Evolutionary conservation across 192 early-diverging fungal genomes (phyloP).

Genomic region (Entomortierella lignicola): DNA sequence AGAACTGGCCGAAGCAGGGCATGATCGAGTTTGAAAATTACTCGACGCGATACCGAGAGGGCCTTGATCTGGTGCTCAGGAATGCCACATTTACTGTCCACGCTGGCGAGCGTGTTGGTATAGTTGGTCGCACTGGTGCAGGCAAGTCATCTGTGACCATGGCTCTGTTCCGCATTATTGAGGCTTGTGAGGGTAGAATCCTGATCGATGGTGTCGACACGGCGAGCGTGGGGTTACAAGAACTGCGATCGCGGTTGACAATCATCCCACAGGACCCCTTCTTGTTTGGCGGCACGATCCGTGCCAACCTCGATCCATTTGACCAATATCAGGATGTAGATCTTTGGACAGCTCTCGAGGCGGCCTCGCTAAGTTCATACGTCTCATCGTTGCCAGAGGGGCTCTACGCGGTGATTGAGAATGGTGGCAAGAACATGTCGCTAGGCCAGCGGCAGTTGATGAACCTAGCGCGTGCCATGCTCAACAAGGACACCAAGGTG

Average conservation of each 20-base stretch:
- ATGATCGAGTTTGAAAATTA: slow-evolving; percentile 75
- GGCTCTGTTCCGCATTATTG: slow-evolving; percentile 78
- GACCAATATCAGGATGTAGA: slow-evolving; percentile 57
- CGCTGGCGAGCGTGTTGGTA: slow-evolving; percentile 67
- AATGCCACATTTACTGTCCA: slow-evolving; percentile 55
- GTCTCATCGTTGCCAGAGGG: slow-evolving; percentile 70
- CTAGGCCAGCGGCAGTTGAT: slow-evolving; percentile 84
- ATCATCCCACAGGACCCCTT: slow-evolving; percentile 87
- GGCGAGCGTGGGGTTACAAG: slow-evolving; percentile 63
- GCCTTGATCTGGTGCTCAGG: slow-evolving; percentile 77
- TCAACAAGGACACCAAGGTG: slow-evolving; percentile 45
- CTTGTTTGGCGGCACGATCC: slow-evolving; percentile 71
- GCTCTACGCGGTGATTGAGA: slow-evolving; percentile 74
- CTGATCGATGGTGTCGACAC: slow-evolving; percentile 80
- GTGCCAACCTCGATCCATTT: slow-evolving; percentile 69
- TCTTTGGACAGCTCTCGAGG: slow-evolving; percentile 77
- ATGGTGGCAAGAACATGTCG: slow-evolving; percentile 87
- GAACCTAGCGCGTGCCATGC: slow-evolving; percentile 73
- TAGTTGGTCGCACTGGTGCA: slow-evolving; percentile 72
- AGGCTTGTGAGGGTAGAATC: slow-evolving; percentile 67
- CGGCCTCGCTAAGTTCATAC: slow-evolving; percentile 72
- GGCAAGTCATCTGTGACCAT: slow-evolving; percentile 40
- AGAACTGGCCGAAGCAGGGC: slow-evolving; percentile 78
- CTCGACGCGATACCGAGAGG: slow-evolving; percentile 79
- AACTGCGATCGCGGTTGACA: slow-evolving; percentile 69